Conservation (phyloP, 2,329 filamentous ascomycete species). For the Phaeoacremonium minimum region DNA sequence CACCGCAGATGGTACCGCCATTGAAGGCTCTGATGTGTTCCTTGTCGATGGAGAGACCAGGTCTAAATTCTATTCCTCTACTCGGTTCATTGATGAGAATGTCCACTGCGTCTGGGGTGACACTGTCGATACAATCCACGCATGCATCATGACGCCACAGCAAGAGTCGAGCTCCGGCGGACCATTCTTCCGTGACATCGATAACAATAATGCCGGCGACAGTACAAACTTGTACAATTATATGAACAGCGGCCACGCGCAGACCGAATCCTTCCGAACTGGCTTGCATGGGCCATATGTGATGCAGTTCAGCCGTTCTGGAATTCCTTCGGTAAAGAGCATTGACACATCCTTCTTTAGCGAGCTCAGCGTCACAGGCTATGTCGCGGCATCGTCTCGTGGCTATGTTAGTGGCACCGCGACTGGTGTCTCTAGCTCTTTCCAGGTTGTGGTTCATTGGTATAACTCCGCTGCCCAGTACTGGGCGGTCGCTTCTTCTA, state of each 20-base stretch:
- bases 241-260: conserved; percentile 62
- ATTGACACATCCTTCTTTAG: conserved; percentile 57
- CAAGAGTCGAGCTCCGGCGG: conserved; percentile 61
- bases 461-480: conserved; percentile 60
- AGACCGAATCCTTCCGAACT: conserved; percentile 57
- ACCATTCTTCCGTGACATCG: conserved; percentile 63
- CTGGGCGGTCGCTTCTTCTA: conserved; percentile 53
- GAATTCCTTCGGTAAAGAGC: conserved; percentile 39
- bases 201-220: conserved; percentile 57
- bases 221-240: conserved; percentile 61
- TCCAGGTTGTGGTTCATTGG: conserved; percentile 61
- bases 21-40: conserved; percentile 59
- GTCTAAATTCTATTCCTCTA: conserved; percentile 66
- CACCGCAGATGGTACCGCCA: conserved; percentile 42
- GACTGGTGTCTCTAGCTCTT: conserved; percentile 46
- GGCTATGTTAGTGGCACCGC: conserved; percentile 59
- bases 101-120: conserved; percentile 57
- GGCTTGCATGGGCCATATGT: conserved; percentile 65
- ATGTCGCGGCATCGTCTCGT: conserved; percentile 48
- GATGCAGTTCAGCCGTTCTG: conserved; percentile 54
- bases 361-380: conserved; percentile 52
- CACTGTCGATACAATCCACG: conserved; percentile 40
- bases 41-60: conserved; percentile 58
- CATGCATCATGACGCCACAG: conserved; percentile 55
- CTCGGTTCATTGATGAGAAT: conserved; percentile 66